A percentile compares a stretch with the other conserved stretches of the same genome.
Conservation (phyloP, 306 rosid species). For the Hylodesmum podocarpum region DNA sequence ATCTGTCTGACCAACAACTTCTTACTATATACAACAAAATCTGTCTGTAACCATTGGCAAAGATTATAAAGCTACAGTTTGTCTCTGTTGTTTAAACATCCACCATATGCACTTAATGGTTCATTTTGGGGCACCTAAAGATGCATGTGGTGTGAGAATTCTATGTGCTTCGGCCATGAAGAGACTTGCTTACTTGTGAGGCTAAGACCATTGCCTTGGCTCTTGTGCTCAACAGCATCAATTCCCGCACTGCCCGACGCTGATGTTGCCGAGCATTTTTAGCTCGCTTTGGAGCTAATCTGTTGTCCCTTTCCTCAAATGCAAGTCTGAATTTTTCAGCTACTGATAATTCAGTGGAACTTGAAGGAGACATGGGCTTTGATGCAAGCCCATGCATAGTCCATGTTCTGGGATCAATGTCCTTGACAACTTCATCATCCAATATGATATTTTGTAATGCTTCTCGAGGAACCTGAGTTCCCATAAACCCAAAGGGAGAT, state of each 20-base stretch:
- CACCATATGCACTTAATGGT: too few species aligned
- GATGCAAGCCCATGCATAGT: constrained; percentile 44
- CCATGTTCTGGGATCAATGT: constrained; percentile 80
- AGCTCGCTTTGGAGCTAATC: constrained; percentile 88
- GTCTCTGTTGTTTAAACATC: too few species aligned
- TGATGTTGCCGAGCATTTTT: constrained; percentile 89
- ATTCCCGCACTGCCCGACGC: constrained; percentile 75
- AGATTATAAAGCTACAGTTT: too few species aligned
- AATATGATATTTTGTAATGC: constrained; percentile 57
- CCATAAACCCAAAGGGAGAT: constrained; percentile 65
- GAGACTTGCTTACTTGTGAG: constrained; percentile 66
- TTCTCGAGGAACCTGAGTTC: constrained; percentile 65
- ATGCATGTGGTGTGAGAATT: background rate
- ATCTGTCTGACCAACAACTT: background rate
- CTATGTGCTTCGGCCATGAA: constrained; percentile 39
- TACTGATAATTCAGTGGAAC: constrained; percentile 58
- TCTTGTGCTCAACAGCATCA: constrained; percentile 61
- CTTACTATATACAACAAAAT: constrained; percentile 12
- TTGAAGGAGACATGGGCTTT: constrained; percentile 35
- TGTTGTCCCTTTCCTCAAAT: constrained; percentile 82
- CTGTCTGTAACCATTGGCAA: too few species aligned
- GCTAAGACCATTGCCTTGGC: constrained; percentile 79
- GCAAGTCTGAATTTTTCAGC: constrained; percentile 95
- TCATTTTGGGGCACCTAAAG: constrained; percentile 1
- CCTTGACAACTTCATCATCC: constrained; percentile 57